A percentile compares a stretch with the other conserved stretches of the same genome.
phyloP scores from a whole-genome alignment of 2,329 filamentous ascomycete species.

The Hypomyces perniciosus region DNA sequence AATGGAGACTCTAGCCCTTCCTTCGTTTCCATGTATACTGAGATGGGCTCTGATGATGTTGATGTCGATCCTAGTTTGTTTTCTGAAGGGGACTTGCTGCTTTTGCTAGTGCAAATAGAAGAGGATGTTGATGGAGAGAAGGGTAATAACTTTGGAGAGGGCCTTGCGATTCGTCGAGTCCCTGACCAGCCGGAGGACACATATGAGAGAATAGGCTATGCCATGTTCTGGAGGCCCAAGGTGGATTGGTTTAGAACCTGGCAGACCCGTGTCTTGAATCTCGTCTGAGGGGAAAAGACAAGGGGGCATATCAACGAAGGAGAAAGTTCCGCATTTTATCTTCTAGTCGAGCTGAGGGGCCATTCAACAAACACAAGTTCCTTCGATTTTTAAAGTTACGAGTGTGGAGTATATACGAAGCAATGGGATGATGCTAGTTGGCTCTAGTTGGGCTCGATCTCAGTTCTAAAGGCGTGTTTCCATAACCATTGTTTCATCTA shows the following conservation, averaged over 20 bases:
- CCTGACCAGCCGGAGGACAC: neutral
- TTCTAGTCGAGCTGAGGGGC: no score
- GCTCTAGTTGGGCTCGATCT: no score
- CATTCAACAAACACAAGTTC: no score
- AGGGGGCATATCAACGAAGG: no score
- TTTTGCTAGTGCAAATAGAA: conserved; percentile 4
- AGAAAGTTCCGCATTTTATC: no score
- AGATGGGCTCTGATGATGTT: neutral
- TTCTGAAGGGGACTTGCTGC: neutral
- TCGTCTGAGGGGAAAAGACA: neutral
- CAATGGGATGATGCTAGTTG: no score
- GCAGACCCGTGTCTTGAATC: neutral
- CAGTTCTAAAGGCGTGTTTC: no score
- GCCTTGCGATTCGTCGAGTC: neutral
- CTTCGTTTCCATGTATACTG: neutral
- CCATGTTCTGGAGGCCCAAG: neutral
- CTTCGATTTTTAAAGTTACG: no score
- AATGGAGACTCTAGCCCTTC: neutral
- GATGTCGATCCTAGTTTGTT: neutral
- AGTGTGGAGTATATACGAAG: no score
- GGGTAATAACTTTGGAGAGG: neutral
- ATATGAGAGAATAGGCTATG: neutral
- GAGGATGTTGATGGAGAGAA: neutral
- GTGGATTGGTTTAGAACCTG: neutral
- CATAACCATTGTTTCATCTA: no score